Base-by-base conservation (phyloP, 73 alveolate species). In the Halteria grandinella region DNA sequence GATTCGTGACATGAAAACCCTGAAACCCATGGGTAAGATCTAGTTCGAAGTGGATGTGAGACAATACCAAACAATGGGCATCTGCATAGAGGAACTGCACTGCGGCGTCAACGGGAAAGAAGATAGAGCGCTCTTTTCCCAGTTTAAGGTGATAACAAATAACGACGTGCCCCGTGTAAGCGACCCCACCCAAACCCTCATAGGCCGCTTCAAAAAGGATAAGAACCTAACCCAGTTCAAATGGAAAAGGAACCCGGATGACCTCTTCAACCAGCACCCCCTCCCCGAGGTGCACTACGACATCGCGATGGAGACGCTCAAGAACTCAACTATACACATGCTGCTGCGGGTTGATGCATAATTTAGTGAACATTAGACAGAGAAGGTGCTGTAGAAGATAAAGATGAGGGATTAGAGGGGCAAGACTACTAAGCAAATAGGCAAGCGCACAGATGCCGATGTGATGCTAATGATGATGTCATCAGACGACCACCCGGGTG, bases 101-200 rank as follows among this genome's bases (percentile, higher is more conserved):
- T 66, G 80, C 66, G 47, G 47, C 17, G n/a, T 66, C 11, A 66
- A 41, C n/a, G 52, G 54, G 6, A 66, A 66, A 66, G 51, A 44
- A 3, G 80, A 66, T 24, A 8, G 58, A 21, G 69, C 80, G 1
- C 52, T 44, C 5, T 66, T 7, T 47, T 1, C 69, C 25, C 37
- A 66, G 47, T 66, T 66, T 25, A 66, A 66, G 51, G 8, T 37
- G 1, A 66, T 66, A 11, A 48, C 39, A 20, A 6, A 10, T 12
- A 44, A 41, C 20, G 80, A 66, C 29, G n/a, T 66, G 1, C 66
- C 69, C 23, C 24, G 43, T 24, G 5, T 66, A 3, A 44, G 69
- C 45, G 80, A 66, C 12, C 54, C 49, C 6, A 66, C 80, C 1
- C 15, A 18, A 47, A 47, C 80, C 7, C 24, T 17, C 28, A 25